A percentile compares a stretch with the other conserved stretches of the same genome.
phyloP scores from a whole-genome alignment of 129 eudicot species.

The Pittosporum tobira region DNA sequence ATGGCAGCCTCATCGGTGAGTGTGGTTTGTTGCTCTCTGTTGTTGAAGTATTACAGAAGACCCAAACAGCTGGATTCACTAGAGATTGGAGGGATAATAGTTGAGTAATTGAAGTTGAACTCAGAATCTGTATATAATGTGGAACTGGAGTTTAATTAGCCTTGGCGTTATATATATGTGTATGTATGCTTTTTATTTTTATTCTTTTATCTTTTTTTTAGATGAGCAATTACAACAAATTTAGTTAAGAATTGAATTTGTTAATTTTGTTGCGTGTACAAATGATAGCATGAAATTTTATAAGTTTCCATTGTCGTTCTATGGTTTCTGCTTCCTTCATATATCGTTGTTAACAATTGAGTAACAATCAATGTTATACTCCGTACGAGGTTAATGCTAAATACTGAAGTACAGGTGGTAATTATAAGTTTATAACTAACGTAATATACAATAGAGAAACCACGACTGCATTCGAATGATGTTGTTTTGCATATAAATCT shows the following conservation, averaged over 20 bases:
- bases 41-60: constrained; percentile 71
- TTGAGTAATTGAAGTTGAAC: constrained; percentile 26
- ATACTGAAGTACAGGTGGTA: too few relatives aligned
- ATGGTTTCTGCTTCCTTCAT: too few relatives aligned
- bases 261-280: neutral
- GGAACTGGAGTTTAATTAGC: neutral
- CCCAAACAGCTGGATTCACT: constrained; percentile 58
- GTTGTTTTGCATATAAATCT: too few relatives aligned
- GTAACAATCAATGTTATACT: too few relatives aligned
- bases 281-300: neutral
- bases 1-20: constrained; percentile 97
- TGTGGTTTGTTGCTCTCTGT: constrained; percentile 86
- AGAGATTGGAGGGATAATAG: constrained; percentile 46
- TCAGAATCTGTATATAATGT: neutral
- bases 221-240: neutral
- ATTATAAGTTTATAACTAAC: too few relatives aligned
- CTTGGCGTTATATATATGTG: neutral
- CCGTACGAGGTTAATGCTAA: too few relatives aligned
- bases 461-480: too few relatives aligned
- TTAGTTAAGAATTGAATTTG: neutral
- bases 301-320: too few relatives aligned
- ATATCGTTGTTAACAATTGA: too few relatives aligned
- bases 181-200: too few relatives aligned
- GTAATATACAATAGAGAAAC: too few relatives aligned
- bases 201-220: too few relatives aligned